Conservation (phyloP, 2,329 filamentous ascomycete genomes). For the Claviceps purpurea region DNA sequence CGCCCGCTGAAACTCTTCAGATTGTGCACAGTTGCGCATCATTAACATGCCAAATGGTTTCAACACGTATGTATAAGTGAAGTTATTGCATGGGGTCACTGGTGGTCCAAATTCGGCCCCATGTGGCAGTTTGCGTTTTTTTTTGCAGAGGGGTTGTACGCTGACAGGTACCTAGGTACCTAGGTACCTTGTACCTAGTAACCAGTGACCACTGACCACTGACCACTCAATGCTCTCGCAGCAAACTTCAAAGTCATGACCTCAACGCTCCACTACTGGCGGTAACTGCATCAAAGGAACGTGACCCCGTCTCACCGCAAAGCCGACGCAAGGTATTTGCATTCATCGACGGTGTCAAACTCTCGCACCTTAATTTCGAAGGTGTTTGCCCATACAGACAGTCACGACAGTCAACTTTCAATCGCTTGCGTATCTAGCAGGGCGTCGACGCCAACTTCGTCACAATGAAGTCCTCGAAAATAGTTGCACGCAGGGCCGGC, state of each 20-base stretch:
- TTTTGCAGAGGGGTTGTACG: too few species aligned
- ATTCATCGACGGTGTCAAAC: not conserved
- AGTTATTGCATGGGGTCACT: too few species aligned
- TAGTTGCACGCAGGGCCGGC: slow-evolving; percentile 16
- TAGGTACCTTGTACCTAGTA: rapidly evolving
- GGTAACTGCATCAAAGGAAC: not conserved
- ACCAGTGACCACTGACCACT: too few species aligned
- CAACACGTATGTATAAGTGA: too few species aligned
- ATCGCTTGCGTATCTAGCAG: not conserved
- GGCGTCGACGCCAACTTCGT: not conserved
- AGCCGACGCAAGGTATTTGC: too few species aligned
- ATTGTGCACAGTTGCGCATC: too few species aligned
- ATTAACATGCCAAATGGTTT: too few species aligned
- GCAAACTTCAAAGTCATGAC: not conserved
- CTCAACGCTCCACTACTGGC: not conserved
- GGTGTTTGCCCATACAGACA: not conserved
- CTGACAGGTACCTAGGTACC: too few species aligned
- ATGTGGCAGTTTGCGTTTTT: too few species aligned
- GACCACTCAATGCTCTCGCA: not conserved
- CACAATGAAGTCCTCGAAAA: slow-evolving; percentile 20
- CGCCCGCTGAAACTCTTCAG: too few species aligned
- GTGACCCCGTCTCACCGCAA: not conserved
- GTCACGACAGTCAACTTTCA: not conserved
- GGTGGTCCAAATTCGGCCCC: too few species aligned
- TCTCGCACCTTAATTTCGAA: not conserved